Evolutionary conservation across 2,329 filamentous ascomycete genomes (phyloP), one percentile per base, ranked within the genome.

Genomic region (Monosporascus ibericus): DNA sequence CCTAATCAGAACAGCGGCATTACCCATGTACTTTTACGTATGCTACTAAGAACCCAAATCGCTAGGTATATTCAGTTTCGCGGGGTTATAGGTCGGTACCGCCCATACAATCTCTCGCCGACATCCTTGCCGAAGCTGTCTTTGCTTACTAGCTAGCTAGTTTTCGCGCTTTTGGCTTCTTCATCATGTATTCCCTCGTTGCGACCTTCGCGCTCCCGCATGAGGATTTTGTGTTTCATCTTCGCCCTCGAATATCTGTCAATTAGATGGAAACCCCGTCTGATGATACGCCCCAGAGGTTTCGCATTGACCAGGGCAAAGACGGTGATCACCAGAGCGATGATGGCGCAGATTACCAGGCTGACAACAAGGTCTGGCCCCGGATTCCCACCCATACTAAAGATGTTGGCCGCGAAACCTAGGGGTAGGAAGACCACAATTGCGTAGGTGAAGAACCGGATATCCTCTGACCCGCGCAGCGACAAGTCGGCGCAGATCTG

Each of bases 341-440:
- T 22, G 8, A 46, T 22, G n/a, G 55, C 55, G 18, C 42, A 48
- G 11, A 44, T 42, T 34, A 58, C 55, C 53, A 65, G 59, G 8
- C 50, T 53, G 8, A 51, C 27, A 3, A 62, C 37, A n/a, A 63
- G 48, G 2, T 44, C 36, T 5, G n/a, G 25, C 5, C 48, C 44
- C 5, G 66, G 65, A 18, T 53, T 27, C 3, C 52, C 62, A 30
- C 48, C 58, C 65, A 69, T 70, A 44, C 68, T 68, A 52, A 66
- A 68, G 3, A 69, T 54, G 30, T 62, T 63, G 2, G 63, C 54
- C 1, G 63, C 63, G 25, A 70, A 65, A 7, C 66, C 63, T 0
- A 67, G 53, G 0, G 67, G 67, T 3, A 70, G 53, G 53, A 70
- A 70, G 22, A 70, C 60, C 5, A 66, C 64, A 0, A 67, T 70